Evolutionary conservation across 179 eudicot genomes (phyloP), one percentile per base, ranked within the genome.

Genomic region (Pouteria campechiana): DNA sequence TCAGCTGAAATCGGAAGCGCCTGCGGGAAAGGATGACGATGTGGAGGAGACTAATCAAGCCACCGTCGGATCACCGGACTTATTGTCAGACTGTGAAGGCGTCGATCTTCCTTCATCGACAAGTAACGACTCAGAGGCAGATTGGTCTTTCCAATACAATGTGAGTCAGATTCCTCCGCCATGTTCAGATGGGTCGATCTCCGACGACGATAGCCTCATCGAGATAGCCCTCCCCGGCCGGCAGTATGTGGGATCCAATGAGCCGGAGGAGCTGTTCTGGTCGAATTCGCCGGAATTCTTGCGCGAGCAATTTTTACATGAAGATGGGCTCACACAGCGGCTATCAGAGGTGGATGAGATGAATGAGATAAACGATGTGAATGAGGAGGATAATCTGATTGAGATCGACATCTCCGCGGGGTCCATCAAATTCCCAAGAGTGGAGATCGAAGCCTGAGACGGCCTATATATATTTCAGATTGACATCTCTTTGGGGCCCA

Each of bases 131-230:
- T 79, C 80, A 1, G 80, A 76, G 39, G 57, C 43, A 18, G 80
- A 79, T 2, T 61, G 70, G 69, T 41, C 46, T 1, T 67, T 37
- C 11, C 58, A 61, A 16, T 57, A 46, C 6, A 54, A 61, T 20
- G 16, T 18, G 11, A 46, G 35, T 28, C 54, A 40, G 48, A 41
- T 52, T 12, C n/a, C n/a, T n/a, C 46, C 39, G 27, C 60, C 30
- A 4, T 67, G 55, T 42, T 67, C 80, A 23, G 92, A 84, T 20
- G 82, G 58, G 19, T 70, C 84, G 16, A 88, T 88, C 20, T 88
- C 97, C 0, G 97, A 88, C 7, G 97, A 88, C 42, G 95, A 88
- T 32, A 75, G 95, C 63, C 56, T 84, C 57, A 81, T 88, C 4
- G 95, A 84, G 42, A 80, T 88, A 21, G 88, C 64, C 5, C 75